Conservation (phyloP, 164 flowering plant species). For the Brasenia schreberi region DNA sequence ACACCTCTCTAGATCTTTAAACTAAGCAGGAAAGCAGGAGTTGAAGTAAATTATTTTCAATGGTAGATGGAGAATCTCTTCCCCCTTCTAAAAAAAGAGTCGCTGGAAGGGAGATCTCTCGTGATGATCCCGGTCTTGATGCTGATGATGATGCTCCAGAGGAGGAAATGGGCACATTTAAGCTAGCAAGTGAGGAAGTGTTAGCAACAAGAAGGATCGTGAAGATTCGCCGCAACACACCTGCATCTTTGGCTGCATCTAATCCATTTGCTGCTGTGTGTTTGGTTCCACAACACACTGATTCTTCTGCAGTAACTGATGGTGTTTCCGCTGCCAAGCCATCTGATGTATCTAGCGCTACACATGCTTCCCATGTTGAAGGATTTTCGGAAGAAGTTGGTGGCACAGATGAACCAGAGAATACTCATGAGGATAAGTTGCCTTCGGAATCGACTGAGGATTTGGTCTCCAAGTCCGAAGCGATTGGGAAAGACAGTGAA, state of each 20-base stretch:
- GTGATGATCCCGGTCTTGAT: constrained; percentile 76
- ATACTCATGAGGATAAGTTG: background rate
- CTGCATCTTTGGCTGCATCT: constrained; percentile 36
- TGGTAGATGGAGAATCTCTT: constrained; percentile 56
- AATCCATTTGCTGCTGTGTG: constrained; percentile 77
- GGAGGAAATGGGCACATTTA: constrained; percentile 64
- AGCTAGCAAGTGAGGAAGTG: constrained; percentile 85
- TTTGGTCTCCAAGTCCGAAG: background rate
- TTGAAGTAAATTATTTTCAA: constrained; percentile 6
- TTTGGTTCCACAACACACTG: constrained; percentile 27
- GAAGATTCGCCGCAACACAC: constrained; percentile 56
- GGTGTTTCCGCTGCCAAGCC: constrained; percentile 1
- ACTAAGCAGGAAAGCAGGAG: too few species aligned
- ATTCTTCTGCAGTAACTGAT: background rate
- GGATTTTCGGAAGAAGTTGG: constrained; percentile 10
- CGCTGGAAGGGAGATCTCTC: constrained; percentile 71
- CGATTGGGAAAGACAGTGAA: background rate
- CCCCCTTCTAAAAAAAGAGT: constrained; percentile 85
- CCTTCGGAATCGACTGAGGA: background rate
- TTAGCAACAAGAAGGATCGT: constrained; percentile 81
- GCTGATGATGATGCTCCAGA: constrained; percentile 63
- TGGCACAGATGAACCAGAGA: constrained; percentile 18
- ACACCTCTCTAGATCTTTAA: too few species aligned
- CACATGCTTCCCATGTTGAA: background rate
- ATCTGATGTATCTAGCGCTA: constrained; percentile 1